These are phyloP conservation scores for Arthrobotrys iridis DNA, from an alignment of 2,329 filamentous ascomycete species.

Conservation along the genomic window DNA sequence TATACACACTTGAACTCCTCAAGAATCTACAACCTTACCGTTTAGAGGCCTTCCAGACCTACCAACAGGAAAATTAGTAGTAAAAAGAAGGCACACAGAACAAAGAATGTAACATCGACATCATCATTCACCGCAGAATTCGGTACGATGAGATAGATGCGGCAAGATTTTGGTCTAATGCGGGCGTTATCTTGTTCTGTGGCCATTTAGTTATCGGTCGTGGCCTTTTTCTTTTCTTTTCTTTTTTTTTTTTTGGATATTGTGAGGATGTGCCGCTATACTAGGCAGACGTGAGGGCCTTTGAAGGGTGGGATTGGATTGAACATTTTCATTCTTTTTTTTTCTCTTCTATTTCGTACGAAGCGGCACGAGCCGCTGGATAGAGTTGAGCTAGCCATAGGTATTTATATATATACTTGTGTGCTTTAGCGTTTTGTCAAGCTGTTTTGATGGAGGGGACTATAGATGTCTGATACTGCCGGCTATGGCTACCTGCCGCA, in stretches of 20 bases:
- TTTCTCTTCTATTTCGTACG: slow-evolving; percentile 17
- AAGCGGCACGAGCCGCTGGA: slow-evolving; percentile 11
- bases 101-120: no score
- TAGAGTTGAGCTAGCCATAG: not conserved
- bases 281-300: slow-evolving; percentile 32
- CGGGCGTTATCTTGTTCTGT: not conserved
- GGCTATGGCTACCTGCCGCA: no score
- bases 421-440: no score
- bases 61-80: no score
- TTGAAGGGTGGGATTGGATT: no score
- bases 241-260: not conserved
- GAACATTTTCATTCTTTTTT: not conserved
- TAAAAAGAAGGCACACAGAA: no score
- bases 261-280: not conserved
- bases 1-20: no score
- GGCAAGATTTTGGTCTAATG: slow-evolving; percentile 23
- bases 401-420: no score
- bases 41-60: no score
- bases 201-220: not conserved
- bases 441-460: no score
- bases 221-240: not conserved
- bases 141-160: slow-evolving; percentile 14
- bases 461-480: no score
- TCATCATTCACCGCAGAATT: not conserved
- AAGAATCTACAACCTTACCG: no score